Percentiles rank a stretch among this genome's conserved stretches.
Evolutionary conservation across 2,329 filamentous ascomycete species (phyloP).

Genomic region (Verticillium nubilum): DNA sequence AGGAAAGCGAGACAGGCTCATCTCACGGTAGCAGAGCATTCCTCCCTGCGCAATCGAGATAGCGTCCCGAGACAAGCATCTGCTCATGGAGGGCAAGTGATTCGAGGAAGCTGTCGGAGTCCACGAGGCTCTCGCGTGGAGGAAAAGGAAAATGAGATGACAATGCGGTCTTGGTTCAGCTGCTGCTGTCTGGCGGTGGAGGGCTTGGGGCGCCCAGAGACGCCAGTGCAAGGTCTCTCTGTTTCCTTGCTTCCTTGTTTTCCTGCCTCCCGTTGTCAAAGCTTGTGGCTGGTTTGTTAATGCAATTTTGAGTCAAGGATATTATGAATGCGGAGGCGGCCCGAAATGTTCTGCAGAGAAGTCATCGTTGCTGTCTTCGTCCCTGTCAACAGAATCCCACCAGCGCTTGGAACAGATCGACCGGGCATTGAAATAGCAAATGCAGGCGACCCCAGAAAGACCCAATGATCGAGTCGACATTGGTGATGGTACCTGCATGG

Average conservation of each 20-base stretch:
- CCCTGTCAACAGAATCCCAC: background rate
- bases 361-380: background rate
- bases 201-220: background rate
- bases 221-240: background rate
- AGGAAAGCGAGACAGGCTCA: background rate
- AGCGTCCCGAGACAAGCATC: background rate
- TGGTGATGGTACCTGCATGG: background rate
- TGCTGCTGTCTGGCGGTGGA: background rate
- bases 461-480: background rate
- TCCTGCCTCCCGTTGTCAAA: background rate
- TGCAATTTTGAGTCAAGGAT: background rate
- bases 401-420: background rate
- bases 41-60: background rate
- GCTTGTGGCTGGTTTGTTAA: background rate
- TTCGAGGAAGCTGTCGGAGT: background rate
- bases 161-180: conserved; percentile 4
- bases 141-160: conserved; percentile 5
- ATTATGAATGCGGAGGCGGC: background rate
- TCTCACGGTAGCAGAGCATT: background rate
- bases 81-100: background rate
- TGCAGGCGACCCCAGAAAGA: background rate
- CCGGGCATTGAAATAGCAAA: background rate
- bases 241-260: background rate
- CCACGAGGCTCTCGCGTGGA: conserved; percentile 5
- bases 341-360: background rate